A percentile compares a stretch with the other conserved stretches of the same genome.
phyloP scores from a whole-genome alignment of 2,329 filamentous ascomycete species.

The Cladosporium sp. region DNA sequence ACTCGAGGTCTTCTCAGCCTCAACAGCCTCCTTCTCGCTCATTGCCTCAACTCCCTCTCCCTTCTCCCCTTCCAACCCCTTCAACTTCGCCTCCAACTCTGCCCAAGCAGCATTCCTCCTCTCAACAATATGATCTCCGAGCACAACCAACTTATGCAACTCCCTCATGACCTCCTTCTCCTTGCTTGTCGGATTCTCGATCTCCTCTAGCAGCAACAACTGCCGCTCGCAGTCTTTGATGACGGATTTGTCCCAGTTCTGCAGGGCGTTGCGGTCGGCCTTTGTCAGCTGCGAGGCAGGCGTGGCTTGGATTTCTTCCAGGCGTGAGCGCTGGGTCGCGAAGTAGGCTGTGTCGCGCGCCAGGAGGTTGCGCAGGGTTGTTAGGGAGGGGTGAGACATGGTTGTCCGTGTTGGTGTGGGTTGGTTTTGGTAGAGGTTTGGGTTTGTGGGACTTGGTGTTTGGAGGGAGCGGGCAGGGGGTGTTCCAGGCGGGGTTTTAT shows the following conservation, averaged over 20 bases:
- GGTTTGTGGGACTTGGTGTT: too few relatives aligned
- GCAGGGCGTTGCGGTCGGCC: conserved; percentile 14
- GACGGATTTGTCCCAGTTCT: conserved; percentile 15
- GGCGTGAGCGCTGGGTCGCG: conserved; percentile 7
- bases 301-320: conserved; percentile 5
- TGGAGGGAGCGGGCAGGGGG: too few relatives aligned
- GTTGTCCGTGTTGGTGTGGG: too few relatives aligned
- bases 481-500: too few relatives aligned
- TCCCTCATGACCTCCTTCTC: conserved; percentile 17
- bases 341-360: conserved; percentile 11
- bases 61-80: too few relatives aligned
- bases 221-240: conserved; percentile 13
- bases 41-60: too few relatives aligned
- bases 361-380: conserved; percentile 7
- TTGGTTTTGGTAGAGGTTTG: too few relatives aligned
- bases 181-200: conserved; percentile 8
- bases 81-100: not conserved
- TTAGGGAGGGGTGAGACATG: too few relatives aligned
- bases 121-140: conserved; percentile 17
- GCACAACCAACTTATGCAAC: conserved; percentile 15
- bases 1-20: not conserved
- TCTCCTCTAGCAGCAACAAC: conserved; percentile 14
- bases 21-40: too few relatives aligned
- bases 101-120: not conserved
- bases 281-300: conserved; percentile 2